Evolutionary conservation across 805 yeast genomes (phyloP).

Genomic region (Clavispora santaluciae): DNA sequence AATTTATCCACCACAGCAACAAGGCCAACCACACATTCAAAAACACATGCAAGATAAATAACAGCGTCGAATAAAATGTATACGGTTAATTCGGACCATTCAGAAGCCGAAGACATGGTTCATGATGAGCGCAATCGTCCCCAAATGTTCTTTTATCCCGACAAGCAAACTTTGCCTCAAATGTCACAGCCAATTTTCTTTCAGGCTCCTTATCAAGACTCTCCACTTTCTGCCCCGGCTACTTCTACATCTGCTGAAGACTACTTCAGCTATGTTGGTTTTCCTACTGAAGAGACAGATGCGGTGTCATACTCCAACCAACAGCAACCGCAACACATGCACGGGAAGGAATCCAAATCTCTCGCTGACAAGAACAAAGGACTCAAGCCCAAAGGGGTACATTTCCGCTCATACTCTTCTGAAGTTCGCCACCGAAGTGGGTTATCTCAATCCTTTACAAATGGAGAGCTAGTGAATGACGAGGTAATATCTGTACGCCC

Average conservation of each 20-base stretch:
- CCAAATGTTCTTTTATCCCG: not conserved
- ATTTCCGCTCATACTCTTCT: not conserved
- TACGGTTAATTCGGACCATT: not conserved
- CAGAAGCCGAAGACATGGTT: not conserved
- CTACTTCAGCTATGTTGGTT: slow-evolving; percentile 1
- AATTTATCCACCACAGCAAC: not conserved
- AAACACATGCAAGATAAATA: not conserved
- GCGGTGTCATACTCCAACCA: not conserved
- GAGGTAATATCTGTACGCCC: not conserved
- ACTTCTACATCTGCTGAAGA: not conserved
- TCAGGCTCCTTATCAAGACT: not conserved
- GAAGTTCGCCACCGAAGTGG: not conserved
- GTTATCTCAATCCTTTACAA: not conserved
- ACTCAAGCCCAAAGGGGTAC: not conserved
- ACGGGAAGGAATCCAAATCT: not conserved
- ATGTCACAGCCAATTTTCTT: not conserved
- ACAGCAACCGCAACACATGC: not conserved
- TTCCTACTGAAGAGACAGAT: not conserved
- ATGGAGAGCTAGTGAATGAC: not conserved
- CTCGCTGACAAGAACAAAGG: not conserved
- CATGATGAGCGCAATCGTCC: not conserved
- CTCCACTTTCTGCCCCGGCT: slow-evolving; percentile 3
- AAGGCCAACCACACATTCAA: not conserved
- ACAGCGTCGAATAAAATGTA: not conserved
- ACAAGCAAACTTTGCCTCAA: not conserved